These are phyloP conservation scores for Citrus glauca DNA, from an alignment of 345 rosid species.

Conservation along the genomic window DNA sequence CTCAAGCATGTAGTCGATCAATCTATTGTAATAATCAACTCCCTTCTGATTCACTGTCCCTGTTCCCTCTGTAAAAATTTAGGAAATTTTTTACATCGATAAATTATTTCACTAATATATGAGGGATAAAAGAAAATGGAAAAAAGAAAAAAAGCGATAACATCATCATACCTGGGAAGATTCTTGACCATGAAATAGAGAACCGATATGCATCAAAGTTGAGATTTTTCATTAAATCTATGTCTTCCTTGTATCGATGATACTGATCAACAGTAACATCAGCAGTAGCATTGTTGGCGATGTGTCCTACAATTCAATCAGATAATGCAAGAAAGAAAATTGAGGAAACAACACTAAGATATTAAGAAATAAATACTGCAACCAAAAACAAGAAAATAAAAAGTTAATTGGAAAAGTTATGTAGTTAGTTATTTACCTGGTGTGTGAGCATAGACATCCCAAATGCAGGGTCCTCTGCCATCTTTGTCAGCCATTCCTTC, in stretches of 20 bases:
- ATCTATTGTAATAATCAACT: background rate
- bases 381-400: background rate
- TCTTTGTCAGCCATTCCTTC: conserved; percentile 61
- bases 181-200: conserved; percentile 59
- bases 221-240: conserved; percentile 36
- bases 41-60: background rate
- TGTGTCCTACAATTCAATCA: conserved; percentile 26
- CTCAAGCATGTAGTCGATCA: conserved; percentile 28
- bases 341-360: background rate
- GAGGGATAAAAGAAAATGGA: background rate
- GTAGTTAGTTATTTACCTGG: conserved; percentile 31
- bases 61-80: background rate
- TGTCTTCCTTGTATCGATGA: conserved; percentile 19
- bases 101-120: too few relatives aligned
- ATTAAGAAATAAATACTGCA: background rate
- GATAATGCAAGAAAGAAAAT: background rate
- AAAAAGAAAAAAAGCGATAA: background rate
- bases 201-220: conserved; percentile 57
- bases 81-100: too few relatives aligned
- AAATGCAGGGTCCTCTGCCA: conserved; percentile 65
- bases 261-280: background rate
- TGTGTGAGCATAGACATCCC: conserved; percentile 46
- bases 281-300: conserved; percentile 17
- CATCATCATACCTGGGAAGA: conserved; percentile 37
- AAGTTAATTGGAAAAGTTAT: background rate